These are phyloP conservation scores for Myriosclerotinia scirpicola DNA, from an alignment of 2,329 filamentous ascomycete species.

Conservation along the genomic window DNA sequence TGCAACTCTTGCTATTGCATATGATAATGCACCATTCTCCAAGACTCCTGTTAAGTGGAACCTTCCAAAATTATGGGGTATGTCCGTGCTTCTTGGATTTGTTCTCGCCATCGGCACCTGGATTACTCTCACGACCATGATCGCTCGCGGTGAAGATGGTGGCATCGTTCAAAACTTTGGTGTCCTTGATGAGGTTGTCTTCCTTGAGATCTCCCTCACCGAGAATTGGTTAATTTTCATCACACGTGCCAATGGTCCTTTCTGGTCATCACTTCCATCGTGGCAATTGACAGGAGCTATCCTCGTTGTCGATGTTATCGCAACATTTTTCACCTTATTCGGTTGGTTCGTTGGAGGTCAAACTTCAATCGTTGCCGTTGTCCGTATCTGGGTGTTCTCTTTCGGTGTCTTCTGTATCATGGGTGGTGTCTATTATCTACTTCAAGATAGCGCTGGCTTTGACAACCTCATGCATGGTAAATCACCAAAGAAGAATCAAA, in stretches of 20 bases:
- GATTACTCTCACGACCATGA: conserved; percentile 87
- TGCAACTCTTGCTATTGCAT: conserved; percentile 87
- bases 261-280: conserved; percentile 87
- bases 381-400: conserved; percentile 89
- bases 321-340: conserved; percentile 82
- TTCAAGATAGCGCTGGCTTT: conserved; percentile 78
- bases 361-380: conserved; percentile 78
- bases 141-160: conserved; percentile 63
- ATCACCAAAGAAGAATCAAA: conserved; percentile 75
- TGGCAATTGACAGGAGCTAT: conserved; percentile 82
- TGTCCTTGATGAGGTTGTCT: conserved; percentile 77
- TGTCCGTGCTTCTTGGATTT: conserved; percentile 80
- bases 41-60: conserved; percentile 93
- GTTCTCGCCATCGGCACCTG: conserved; percentile 82
- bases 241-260: conserved; percentile 87
- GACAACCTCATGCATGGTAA: conserved; percentile 94
- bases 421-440: conserved; percentile 72
- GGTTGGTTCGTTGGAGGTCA: conserved; percentile 73
- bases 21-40: conserved; percentile 88
- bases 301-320: conserved; percentile 76
- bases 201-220: conserved; percentile 85
- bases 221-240: conserved; percentile 98
- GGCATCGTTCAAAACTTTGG: conserved; percentile 91
- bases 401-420: conserved; percentile 86
- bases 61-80: conserved; percentile 89